Conservation (phyloP, 331 rosid genomes). For the Acacia pycnantha region DNA sequence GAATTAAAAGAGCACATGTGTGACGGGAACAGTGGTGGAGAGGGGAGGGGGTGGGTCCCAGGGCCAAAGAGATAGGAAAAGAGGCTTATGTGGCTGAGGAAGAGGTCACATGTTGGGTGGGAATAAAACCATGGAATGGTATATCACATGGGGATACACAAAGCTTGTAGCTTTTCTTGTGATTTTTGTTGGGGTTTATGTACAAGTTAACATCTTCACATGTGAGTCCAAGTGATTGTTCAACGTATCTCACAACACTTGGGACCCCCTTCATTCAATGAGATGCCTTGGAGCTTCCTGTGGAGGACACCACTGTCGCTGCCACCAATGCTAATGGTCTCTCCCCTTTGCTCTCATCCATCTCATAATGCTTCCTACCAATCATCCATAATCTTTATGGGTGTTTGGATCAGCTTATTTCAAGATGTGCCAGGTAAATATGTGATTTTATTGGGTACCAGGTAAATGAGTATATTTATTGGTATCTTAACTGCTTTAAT, state of each 20-base stretch:
- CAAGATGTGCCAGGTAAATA: too few species aligned
- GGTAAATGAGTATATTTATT: background rate
- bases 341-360: background rate
- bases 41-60: constrained; percentile 26
- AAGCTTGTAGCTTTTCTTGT: background rate
- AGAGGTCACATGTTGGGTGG: constrained; percentile 9
- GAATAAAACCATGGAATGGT: background rate
- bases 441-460: too few species aligned
- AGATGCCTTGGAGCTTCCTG: background rate
- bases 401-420: too few species aligned
- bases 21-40: constrained; percentile 23
- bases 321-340: background rate
- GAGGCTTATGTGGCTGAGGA: constrained; percentile 43
- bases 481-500: background rate
- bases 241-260: background rate
- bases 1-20: constrained; percentile 29
- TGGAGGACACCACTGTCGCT: background rate
- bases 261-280: background rate
- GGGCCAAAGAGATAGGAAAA: constrained; percentile 15
- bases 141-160: background rate
- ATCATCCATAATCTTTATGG: too few species aligned
- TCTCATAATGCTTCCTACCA: background rate
- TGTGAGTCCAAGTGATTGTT: background rate
- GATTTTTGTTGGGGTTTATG: background rate
- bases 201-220: background rate